phyloP scores from a whole-genome alignment of 2,329 filamentous ascomycete genomes.

The Aspergillus candidus region DNA sequence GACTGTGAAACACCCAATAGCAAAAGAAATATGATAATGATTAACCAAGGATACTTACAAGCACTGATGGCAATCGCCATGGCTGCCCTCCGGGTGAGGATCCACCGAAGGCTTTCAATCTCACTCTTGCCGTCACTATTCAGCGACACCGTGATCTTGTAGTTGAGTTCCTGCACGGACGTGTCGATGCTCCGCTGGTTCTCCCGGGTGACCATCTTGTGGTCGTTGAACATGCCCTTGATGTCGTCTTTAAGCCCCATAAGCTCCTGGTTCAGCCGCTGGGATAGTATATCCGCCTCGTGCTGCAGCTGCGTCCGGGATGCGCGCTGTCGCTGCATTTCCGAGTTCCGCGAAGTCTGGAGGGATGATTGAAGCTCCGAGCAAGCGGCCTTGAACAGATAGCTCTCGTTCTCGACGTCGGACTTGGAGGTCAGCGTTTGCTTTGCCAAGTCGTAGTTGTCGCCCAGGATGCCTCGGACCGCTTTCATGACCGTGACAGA shows the following conservation, averaged over 20 bases:
- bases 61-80: conserved; percentile 51
- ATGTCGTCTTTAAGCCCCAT: conserved; percentile 78
- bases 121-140: conserved; percentile 88
- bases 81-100: conserved; percentile 61
- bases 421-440: conserved; percentile 79
- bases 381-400: conserved; percentile 89
- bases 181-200: conserved; percentile 82
- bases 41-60: conserved; percentile 28
- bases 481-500: conserved; percentile 89
- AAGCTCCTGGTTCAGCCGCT: conserved; percentile 78
- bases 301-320: conserved; percentile 84
- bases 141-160: conserved; percentile 86
- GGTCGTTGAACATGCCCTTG: conserved; percentile 93
- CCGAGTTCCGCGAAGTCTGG: conserved; percentile 65
- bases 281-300: conserved; percentile 86
- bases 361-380: conserved; percentile 87
- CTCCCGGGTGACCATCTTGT: conserved; percentile 84
- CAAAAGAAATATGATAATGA: background rate
- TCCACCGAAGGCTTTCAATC: conserved; percentile 86
- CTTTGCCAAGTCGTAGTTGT: conserved; percentile 76
- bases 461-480: conserved; percentile 66
- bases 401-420: conserved; percentile 90
- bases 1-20: background rate
- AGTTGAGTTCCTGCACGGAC: conserved; percentile 88
- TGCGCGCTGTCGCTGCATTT: conserved; percentile 74